Percentiles rank a stretch among this genome's conserved stretches.
phyloP scores from a whole-genome alignment of 805 yeast species.

The Candida caryicola region DNA sequence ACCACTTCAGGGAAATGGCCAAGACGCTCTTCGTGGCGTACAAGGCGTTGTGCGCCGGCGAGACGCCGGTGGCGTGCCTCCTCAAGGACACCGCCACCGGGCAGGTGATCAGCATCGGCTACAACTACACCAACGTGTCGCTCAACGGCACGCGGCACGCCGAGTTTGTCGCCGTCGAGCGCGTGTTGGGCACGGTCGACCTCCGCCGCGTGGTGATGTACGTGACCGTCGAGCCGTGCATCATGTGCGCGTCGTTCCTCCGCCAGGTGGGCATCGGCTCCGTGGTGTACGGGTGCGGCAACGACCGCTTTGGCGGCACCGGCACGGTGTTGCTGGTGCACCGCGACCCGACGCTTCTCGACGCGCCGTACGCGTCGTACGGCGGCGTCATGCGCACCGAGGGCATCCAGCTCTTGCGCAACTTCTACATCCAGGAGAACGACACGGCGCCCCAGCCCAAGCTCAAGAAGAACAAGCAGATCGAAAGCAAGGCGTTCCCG shows the following conservation, averaged over 20 bases:
- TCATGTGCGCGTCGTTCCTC: conserved; percentile 94
- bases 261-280: conserved; percentile 71
- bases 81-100: conserved; percentile 37
- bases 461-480: conserved; percentile 63
- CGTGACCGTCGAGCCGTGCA: conserved; percentile 97
- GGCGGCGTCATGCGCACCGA: conserved; percentile 83
- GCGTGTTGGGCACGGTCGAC: conserved; percentile 15
- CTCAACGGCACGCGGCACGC: conserved; percentile 91
- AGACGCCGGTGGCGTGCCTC: conserved; percentile 84
- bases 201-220: conserved; percentile 65
- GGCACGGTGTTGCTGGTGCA: conserved; percentile 72
- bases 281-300: conserved; percentile 89
- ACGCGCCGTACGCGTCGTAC: conserved; percentile 47
- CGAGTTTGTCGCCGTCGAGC: conserved; percentile 77
- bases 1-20: conserved; percentile 45
- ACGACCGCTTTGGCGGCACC: conserved; percentile 95
- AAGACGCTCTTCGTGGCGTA: conserved; percentile 56
- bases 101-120: conserved; percentile 68
- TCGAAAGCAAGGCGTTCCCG: conserved; percentile 59
- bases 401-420: conserved; percentile 75
- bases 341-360: conserved; percentile 16
- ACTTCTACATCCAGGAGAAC: conserved; percentile 84
- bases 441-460: conserved; percentile 81
- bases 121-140: conserved; percentile 82
- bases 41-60: conserved; percentile 60